Evolutionary conservation across 768 basidiomycete genomes (phyloP).

Genomic region (Leccinum variicolor): DNA sequence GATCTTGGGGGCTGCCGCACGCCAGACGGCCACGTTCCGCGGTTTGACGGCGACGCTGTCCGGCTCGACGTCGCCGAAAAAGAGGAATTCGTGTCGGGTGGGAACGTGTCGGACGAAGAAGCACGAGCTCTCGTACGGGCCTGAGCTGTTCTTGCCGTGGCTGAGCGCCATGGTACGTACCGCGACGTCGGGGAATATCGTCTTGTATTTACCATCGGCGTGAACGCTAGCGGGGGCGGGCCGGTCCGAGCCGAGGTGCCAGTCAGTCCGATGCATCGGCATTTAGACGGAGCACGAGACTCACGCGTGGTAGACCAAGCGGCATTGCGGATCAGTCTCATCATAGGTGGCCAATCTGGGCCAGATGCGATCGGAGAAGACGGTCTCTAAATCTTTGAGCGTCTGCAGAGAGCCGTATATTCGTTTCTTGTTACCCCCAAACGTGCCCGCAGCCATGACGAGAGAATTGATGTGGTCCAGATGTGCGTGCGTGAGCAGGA

Average conservation of each 20-base stretch:
- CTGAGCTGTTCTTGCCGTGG: conserved; percentile 59
- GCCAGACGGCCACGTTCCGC: conserved; percentile 74
- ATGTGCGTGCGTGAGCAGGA: conserved; percentile 86
- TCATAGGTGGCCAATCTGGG: conserved; percentile 79
- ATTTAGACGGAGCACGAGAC: conserved; percentile 26
- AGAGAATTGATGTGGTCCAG: conserved; percentile 86
- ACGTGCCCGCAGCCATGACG: conserved; percentile 78
- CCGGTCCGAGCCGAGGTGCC: neutral
- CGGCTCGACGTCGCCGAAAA: conserved; percentile 94
- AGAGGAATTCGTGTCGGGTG: conserved; percentile 69
- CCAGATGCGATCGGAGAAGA: conserved; percentile 82
- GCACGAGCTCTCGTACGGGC: conserved; percentile 72
- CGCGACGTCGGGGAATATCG: conserved; percentile 54
- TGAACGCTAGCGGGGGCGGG: conserved; percentile 40
- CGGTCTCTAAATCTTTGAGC: conserved; percentile 62
- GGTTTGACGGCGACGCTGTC: conserved; percentile 65
- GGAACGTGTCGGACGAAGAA: conserved; percentile 78
- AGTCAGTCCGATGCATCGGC: conserved; percentile 10
- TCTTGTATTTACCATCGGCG: conserved; percentile 49
- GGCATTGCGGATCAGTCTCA: conserved; percentile 54
- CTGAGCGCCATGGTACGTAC: conserved; percentile 65
- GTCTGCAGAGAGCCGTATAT: conserved; percentile 60
- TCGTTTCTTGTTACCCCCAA: conserved; percentile 57
- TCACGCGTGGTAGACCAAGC: conserved; percentile 63
- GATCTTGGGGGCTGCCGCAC: conserved; percentile 73